A percentile compares a stretch with the other conserved stretches of the same genome.
Conservation (phyloP, 129 eudicot genomes). For the Lonicera japonica region DNA sequence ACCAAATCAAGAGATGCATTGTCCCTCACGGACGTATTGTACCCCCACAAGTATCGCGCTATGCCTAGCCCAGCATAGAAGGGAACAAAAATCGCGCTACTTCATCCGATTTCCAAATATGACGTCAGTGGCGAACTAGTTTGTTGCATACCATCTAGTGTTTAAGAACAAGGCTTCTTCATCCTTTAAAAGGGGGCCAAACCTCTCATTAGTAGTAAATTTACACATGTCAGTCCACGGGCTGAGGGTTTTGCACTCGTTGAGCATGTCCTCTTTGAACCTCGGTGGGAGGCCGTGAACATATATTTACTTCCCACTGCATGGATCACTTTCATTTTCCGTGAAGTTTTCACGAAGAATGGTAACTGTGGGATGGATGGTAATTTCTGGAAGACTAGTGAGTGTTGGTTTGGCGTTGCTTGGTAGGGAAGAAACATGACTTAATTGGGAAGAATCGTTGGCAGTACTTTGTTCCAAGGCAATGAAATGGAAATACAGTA, state of each 20-base stretch:
- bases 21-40: neutral
- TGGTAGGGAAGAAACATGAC: neutral
- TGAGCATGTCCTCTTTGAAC: neutral
- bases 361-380: neutral
- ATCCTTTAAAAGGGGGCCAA: neutral
- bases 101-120: neutral
- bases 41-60: neutral
- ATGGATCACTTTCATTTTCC: neutral
- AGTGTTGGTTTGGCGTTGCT: neutral
- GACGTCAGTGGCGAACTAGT: neutral
- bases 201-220: neutral
- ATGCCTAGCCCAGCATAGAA: neutral
- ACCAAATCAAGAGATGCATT: neutral
- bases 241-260: neutral
- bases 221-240: neutral
- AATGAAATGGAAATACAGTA: neutral
- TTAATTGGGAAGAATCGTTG: neutral
- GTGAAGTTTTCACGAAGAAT: neutral
- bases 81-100: neutral
- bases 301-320: neutral
- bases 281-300: neutral
- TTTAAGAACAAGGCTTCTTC: neutral
- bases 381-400: too few species aligned
- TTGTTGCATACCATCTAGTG: neutral
- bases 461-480: neutral